These are phyloP conservation scores for Syzygium aqueum DNA, from an alignment of 345 rosid genomes.

Conservation along the genomic window DNA sequence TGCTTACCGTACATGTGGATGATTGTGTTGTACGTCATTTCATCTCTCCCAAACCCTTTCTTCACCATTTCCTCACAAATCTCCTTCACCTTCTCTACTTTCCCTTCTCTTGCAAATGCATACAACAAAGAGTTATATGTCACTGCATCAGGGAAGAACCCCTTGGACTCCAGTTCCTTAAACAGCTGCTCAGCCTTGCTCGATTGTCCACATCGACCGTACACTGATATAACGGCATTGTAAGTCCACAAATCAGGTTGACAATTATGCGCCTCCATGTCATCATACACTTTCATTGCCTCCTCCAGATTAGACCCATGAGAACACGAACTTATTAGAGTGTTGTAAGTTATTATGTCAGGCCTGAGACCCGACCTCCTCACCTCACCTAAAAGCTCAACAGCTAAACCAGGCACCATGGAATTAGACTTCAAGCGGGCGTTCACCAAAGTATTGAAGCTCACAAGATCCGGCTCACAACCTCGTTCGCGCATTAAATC, in stretches of 20 bases:
- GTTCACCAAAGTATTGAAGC: conserved; percentile 89
- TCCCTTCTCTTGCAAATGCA: conserved; percentile 90
- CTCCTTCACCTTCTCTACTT: conserved; percentile 63
- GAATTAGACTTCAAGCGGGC: conserved; percentile 64
- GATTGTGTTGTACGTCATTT: conserved; percentile 84
- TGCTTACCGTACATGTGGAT: conserved; percentile 97
- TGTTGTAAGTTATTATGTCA: conserved; percentile 84
- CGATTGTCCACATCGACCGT: conserved; percentile 75
- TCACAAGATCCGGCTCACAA: conserved; percentile 84
- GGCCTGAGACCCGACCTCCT: conserved; percentile 75
- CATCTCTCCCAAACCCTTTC: conserved; percentile 72
- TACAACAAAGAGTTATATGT: conserved; percentile 84
- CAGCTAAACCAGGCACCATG: conserved; percentile 47
- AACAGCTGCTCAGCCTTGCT: conserved; percentile 63
- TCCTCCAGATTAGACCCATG: conserved; percentile 69
- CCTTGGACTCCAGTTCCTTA: conserved; percentile 60
- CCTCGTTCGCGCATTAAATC: conserved; percentile 70
- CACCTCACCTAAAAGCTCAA: conserved; percentile 63
- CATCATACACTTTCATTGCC: conserved; percentile 57
- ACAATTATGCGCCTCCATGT: conserved; percentile 66
- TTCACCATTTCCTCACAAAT: conserved; percentile 67
- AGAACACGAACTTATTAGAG: conserved; percentile 88
- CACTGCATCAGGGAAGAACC: conserved; percentile 81
- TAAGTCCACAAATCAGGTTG: conserved; percentile 97
- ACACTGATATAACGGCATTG: conserved; percentile 91